Percentiles rank a stretch among this genome's conserved stretches.
phyloP scores from a whole-genome alignment of 169 alveolate genomes.

The Eimeria acervulina region DNA sequence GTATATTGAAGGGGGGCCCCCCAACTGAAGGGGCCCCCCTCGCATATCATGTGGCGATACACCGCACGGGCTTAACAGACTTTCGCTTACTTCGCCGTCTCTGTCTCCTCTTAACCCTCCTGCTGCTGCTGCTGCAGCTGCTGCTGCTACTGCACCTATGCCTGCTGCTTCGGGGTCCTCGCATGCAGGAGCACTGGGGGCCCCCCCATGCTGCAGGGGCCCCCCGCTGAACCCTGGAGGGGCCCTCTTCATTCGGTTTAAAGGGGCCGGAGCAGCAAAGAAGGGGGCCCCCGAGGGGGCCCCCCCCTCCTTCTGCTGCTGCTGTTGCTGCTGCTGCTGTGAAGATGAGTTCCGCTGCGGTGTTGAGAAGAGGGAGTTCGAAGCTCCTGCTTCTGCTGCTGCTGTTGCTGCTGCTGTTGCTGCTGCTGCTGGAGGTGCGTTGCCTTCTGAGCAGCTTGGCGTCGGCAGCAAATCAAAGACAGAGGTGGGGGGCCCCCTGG shows the following conservation, averaged over 20 bases:
- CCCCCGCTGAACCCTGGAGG: slow-evolving; percentile 17
- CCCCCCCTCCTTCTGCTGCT: slow-evolving; percentile 18
- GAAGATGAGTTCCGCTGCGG: not conserved
- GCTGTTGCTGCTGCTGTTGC: slow-evolving; percentile 45
- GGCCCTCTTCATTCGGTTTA: slow-evolving; percentile 31
- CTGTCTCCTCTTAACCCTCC: not conserved
- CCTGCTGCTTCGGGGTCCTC: not conserved
- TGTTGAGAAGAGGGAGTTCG: not conserved
- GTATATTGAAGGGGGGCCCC: slow-evolving; percentile 22
- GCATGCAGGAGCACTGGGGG: not conserved
- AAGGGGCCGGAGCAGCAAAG: slow-evolving; percentile 21
- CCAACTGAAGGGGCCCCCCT: not conserved
- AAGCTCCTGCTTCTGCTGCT: slow-evolving; percentile 8
- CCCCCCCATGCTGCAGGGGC: not conserved
- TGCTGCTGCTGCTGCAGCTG: slow-evolving; percentile 45
- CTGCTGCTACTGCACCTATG: slow-evolving; percentile 18
- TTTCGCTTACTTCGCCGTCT: slow-evolving; percentile 9
- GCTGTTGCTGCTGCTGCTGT: not conserved
- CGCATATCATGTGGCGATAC: not conserved
- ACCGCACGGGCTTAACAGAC: not conserved
- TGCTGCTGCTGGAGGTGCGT: slow-evolving; percentile 11
- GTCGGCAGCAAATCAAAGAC: slow-evolving; percentile 4
- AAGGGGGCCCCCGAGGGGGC: slow-evolving; percentile 34
- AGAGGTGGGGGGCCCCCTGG: slow-evolving; percentile 48
- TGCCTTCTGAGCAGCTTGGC: not conserved